phyloP scores from a whole-genome alignment of 2,329 filamentous ascomycete genomes.

The Colletotrichum tanaceti region DNA sequence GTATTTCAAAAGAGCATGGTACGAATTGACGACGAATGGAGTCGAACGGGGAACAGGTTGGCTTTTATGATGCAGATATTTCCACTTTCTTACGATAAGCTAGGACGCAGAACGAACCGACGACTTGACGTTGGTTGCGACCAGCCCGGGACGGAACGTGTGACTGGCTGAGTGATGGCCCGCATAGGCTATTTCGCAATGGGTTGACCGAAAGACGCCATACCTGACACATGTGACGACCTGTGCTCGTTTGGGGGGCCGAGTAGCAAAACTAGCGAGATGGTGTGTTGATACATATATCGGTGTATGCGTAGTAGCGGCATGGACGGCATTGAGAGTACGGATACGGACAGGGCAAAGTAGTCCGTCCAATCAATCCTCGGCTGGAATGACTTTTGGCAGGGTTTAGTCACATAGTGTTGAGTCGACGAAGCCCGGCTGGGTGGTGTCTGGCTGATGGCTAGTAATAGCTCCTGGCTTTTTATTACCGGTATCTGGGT shows the following conservation, averaged over 20 bases:
- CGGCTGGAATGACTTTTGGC: neutral
- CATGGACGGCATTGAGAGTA: slow-evolving; percentile 12
- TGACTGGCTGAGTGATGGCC: slow-evolving; percentile 24
- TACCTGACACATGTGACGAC: slow-evolving; percentile 32
- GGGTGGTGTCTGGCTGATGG: neutral
- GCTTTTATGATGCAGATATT: slow-evolving; percentile 25
- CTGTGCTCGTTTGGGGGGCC: slow-evolving; percentile 11
- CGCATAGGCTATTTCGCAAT: slow-evolving; percentile 34
- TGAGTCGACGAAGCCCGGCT: too few relatives aligned
- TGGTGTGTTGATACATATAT: neutral
- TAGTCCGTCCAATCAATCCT: neutral
- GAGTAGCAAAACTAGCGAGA: slow-evolving; percentile 16
- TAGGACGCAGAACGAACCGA: neutral
- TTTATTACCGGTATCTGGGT: neutral
- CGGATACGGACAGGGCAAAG: slow-evolving; percentile 17
- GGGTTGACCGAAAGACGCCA: slow-evolving; percentile 33
- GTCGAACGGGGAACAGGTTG: slow-evolving; percentile 2
- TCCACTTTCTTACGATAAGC: neutral
- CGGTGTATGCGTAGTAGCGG: slow-evolving; percentile 29
- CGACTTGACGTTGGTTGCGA: slow-evolving; percentile 6
- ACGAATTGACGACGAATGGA: slow-evolving; percentile 20
- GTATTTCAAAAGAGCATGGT: slow-evolving; percentile 5
- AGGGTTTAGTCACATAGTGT: too few relatives aligned
- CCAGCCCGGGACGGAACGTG: neutral
- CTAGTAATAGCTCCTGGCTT: too few relatives aligned